Base-by-base conservation (phyloP, 108 stramenopile genomes). In the Pseudonitzschia multiseries region DNA sequence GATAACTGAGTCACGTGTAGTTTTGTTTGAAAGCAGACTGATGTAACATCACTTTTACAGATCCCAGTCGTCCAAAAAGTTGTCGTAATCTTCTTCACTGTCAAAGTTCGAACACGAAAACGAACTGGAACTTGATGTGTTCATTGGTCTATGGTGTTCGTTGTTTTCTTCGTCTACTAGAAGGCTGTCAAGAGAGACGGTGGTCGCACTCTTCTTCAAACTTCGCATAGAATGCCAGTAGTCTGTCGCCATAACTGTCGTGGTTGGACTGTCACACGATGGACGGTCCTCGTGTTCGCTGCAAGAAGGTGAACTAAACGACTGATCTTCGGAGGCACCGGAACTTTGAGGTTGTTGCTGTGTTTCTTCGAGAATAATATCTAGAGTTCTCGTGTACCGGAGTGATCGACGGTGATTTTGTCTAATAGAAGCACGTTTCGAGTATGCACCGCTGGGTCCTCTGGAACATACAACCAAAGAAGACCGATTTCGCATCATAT, bases 21-120 rank as follows among this genome's bases (percentile, higher is more conserved):
- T 36, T 2, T 36, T 36, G 36, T 36, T 36, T 36, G 36, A 36
- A 36, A 2, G 36, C 2, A 36, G 36, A 6, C 36, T 5, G 6
- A 5, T 2, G 36, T 36, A 36, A 36, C 36, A 36, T 51, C n/a
- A 8, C 50, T 56, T 20, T 56, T 22, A 56, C 9, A 56, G 54
- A 26, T 56, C 54, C 54, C 54, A 56, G 26, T 56, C 54, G 9
- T 56, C 54, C 24, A 56, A 20, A 26, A 56, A 56, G 22, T 56
- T 56, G 22, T 56, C 26, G 54, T 56, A 56, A 10, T 24, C 54
- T 4, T 56, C 54, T 10, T 56, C 54, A 20, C 5, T 4, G 2
- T 26, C 54, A 24, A 56, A 10, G 26, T 8, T 2, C 26, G 24
- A 10, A 56, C 54, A 9, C 24, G 21, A 26, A 20, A 26, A 12